Conservation (phyloP, 2,329 filamentous ascomycete genomes). For the Penicillium sp. region DNA sequence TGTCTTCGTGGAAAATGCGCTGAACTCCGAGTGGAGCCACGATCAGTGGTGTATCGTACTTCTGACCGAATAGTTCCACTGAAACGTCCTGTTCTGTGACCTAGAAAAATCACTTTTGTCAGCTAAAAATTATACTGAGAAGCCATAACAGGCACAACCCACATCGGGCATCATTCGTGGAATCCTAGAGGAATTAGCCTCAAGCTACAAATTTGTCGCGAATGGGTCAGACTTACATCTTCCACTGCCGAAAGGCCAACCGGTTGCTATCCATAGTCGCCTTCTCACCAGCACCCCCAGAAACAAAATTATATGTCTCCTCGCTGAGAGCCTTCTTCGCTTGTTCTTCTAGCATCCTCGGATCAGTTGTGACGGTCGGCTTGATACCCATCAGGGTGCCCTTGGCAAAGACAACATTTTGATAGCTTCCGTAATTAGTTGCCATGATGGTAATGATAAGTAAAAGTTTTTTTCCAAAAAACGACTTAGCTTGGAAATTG, state of each 20-base stretch:
- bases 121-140: neutral
- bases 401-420: slow-evolving; percentile 52
- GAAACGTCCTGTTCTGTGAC: slow-evolving; percentile 48
- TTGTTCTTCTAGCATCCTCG: slow-evolving; percentile 57
- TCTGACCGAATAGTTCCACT: slow-evolving; percentile 53
- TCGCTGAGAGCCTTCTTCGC: slow-evolving; percentile 51
- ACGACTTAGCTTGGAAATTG: neutral
- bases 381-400: slow-evolving; percentile 51
- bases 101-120: slow-evolving; percentile 14
- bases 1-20: slow-evolving; percentile 64
- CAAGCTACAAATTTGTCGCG: neutral
- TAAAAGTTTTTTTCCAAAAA: neutral
- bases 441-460: slow-evolving; percentile 22
- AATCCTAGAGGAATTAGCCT: slow-evolving; percentile 40
- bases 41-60: slow-evolving; percentile 55
- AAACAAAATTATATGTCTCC: slow-evolving; percentile 60
- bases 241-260: slow-evolving; percentile 56
- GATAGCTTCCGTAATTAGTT: slow-evolving; percentile 47
- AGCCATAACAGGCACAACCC: neutral
- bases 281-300: slow-evolving; percentile 62
- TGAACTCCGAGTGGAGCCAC: slow-evolving; percentile 72
- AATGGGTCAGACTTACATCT: slow-evolving; percentile 31
- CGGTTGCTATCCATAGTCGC: slow-evolving; percentile 63
- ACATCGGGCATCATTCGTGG: slow-evolving; percentile 51
- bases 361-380: slow-evolving; percentile 60